These are phyloP conservation scores for Amaranthus palmeri DNA, from an alignment of 148 eudicot genomes.

Conservation along the genomic window DNA sequence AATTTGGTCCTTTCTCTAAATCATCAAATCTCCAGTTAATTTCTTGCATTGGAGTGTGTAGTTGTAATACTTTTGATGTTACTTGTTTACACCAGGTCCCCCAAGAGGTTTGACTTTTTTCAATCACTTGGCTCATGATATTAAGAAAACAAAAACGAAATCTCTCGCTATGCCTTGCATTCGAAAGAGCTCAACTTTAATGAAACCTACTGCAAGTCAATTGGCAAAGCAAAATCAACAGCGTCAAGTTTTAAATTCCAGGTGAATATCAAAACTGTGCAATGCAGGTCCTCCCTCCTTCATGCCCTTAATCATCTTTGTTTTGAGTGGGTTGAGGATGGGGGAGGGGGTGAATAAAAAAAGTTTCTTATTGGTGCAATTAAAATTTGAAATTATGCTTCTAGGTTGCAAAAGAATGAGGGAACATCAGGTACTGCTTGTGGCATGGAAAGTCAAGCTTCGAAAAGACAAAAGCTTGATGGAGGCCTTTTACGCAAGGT, in stretches of 20 bases:
- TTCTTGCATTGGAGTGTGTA: not conserved
- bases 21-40: not conserved
- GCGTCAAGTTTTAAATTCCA: constrained; percentile 34
- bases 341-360: not conserved
- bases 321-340: not conserved
- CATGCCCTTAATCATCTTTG: not conserved
- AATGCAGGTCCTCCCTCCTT: not conserved
- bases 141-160: constrained; percentile 32
- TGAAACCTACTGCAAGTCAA: constrained; percentile 95
- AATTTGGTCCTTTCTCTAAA: not conserved
- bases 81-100: constrained; percentile 27
- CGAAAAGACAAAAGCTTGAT: constrained; percentile 88
- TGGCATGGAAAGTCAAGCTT: constrained; percentile 73
- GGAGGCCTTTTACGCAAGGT: constrained; percentile 32
- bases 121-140: constrained; percentile 37
- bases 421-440: constrained; percentile 28
- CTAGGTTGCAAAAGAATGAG: constrained; percentile 27
- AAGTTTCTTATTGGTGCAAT: not conserved
- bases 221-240: constrained; percentile 79
- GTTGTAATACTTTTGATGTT: not conserved
- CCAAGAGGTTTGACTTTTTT: constrained; percentile 43
- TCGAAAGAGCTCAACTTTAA: constrained; percentile 73
- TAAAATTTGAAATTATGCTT: constrained; percentile 27
- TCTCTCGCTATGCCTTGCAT: constrained; percentile 37
- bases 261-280: constrained; percentile 32